Percentiles rank a stretch among this genome's conserved stretches.
Evolutionary conservation across 2,329 filamentous ascomycete species (phyloP).

Genomic region (Cladophialophora psammophila): DNA sequence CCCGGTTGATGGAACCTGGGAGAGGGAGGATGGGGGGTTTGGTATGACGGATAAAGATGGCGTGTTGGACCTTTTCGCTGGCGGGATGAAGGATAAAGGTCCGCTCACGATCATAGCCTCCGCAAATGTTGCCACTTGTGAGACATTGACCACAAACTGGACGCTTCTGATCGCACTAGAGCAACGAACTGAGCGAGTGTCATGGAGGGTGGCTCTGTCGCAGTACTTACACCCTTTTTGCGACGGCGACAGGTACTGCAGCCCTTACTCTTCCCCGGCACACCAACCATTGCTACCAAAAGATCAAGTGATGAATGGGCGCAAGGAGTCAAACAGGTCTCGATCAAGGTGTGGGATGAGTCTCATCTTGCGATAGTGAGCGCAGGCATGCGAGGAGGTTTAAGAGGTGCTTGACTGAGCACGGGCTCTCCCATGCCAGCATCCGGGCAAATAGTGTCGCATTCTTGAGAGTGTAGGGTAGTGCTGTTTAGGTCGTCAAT

Average conservation of each 20-base stretch:
- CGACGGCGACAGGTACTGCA: slow-evolving; percentile 68
- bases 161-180: slow-evolving; percentile 67
- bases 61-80: slow-evolving; percentile 34
- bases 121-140: slow-evolving; percentile 64
- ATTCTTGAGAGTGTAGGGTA: background rate
- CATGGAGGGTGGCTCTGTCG: background rate
- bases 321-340: slow-evolving; percentile 17
- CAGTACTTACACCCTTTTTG: slow-evolving; percentile 63
- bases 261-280: slow-evolving; percentile 69
- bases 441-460: background rate
- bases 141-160: slow-evolving; percentile 68
- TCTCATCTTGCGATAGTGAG: slow-evolving; percentile 23
- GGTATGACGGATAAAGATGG: slow-evolving; percentile 32
- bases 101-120: slow-evolving; percentile 68
- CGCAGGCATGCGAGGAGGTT: background rate
- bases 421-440: background rate
- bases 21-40: slow-evolving; percentile 30
- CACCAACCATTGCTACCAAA: slow-evolving; percentile 61
- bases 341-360: background rate
- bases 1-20: slow-evolving; percentile 32
- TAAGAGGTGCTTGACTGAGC: slow-evolving; percentile 3
- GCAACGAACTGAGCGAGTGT: slow-evolving; percentile 13
- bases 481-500: background rate
- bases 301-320: slow-evolving; percentile 1
- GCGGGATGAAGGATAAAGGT: slow-evolving; percentile 62